Base-by-base conservation (phyloP, 2,329 filamentous ascomycete genomes). In the Trichoderma oligosporum region DNA sequence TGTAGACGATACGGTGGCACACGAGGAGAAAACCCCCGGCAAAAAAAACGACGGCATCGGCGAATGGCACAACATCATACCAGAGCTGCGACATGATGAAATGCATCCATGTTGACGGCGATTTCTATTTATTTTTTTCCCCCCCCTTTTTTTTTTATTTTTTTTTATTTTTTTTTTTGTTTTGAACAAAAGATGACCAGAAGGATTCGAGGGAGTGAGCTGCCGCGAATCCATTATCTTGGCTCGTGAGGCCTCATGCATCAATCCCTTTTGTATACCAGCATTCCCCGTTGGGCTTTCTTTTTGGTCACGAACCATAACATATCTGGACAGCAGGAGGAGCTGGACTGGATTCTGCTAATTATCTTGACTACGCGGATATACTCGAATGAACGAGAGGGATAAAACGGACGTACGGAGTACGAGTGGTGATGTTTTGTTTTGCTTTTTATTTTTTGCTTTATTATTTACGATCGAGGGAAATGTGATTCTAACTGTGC, bases 331-430 rank as follows among this genome's bases (percentile, higher is more conserved):
- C 35, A 54, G 42, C 38, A 16, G 22, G 38, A 31, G 55, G 22
- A 29, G 35, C 49, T 42, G 36, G 46, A 41, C 53, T 29, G 41
- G 31, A 47, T 39, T 57, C 45, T 58, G 56, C 49, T 58, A 55
- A 58, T 55, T 29, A 39, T 55, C 56, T 58, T 57, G 55, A 57
- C 55, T 57, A 59, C 33, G 59, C 47, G 56, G 60, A 61, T 61
- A 57, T 47, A 57, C 55, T 52, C 55, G 55, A 57, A 45, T 44
- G 47, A 57, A 57, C 46, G 41, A 45, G 24, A 38, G 55, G 55
- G 55, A 57, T 57, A 57, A 61, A 59, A 61, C 51, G 56, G 60
- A 59, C 47, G 56, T 47, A 51, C 44, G 60, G 60, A 59, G 60
- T 61, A 53, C 35, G 42, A 54, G 29, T 56, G 54, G 24, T 39